Conservation (phyloP, 2,329 filamentous ascomycete species). For the Claviceps quebecensis region DNA sequence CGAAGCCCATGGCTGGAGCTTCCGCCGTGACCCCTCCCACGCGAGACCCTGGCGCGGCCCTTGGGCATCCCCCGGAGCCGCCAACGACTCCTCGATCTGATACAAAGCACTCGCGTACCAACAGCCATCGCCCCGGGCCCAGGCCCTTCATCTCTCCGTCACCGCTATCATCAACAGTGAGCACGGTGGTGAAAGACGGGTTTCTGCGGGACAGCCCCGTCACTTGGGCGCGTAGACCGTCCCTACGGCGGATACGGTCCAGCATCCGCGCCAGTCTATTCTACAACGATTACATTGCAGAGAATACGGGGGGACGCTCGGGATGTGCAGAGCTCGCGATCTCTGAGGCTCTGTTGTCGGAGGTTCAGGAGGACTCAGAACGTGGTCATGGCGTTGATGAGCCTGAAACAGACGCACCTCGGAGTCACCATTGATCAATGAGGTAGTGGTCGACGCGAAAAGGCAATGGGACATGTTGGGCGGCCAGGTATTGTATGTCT, state of each 20-base stretch:
- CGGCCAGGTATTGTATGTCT: background rate
- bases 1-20: constrained; percentile 12
- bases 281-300: constrained; percentile 28
- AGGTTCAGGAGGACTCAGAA: constrained; percentile 10
- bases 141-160: constrained; percentile 44
- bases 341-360: constrained; percentile 15
- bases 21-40: constrained; percentile 20
- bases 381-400: constrained; percentile 4
- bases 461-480: constrained; percentile 13
- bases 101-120: constrained; percentile 16
- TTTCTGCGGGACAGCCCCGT: constrained; percentile 32
- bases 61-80: constrained; percentile 12
- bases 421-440: constrained; percentile 23
- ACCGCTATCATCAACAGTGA: constrained; percentile 44
- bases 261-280: constrained; percentile 41
- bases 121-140: constrained; percentile 17
- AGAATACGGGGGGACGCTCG: constrained; percentile 15
- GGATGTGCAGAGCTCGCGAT: constrained; percentile 10
- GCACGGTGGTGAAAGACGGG: constrained; percentile 41
- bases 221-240: constrained; percentile 26
- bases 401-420: constrained; percentile 9
- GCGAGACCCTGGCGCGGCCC: constrained; percentile 14
- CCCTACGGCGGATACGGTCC: constrained; percentile 32
- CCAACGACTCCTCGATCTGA: constrained; percentile 16
- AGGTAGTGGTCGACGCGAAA: constrained; percentile 23